Conservation (phyloP, 495 filamentous ascomycete genomes). For the Geopyxis carbonaria region DNA sequence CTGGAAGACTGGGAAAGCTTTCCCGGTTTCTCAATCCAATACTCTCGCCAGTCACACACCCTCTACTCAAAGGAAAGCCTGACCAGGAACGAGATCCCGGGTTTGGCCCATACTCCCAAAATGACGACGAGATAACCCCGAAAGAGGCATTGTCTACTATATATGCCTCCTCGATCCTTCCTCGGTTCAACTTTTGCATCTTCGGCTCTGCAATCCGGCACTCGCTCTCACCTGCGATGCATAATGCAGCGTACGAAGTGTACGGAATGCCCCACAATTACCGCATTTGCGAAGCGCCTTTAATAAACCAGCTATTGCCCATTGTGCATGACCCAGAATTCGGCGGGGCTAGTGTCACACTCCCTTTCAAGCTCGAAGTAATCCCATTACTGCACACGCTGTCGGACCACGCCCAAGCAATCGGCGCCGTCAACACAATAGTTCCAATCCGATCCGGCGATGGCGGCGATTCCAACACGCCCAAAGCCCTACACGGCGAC, state of each 20-base stretch:
- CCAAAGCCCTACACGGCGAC: constrained; percentile 57
- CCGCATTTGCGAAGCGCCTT: constrained; percentile 43
- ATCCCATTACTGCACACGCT: constrained; percentile 49
- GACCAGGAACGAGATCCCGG: neutral
- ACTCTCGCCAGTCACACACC: constrained; percentile 52
- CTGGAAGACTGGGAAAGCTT: constrained; percentile 47
- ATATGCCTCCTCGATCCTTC: constrained; percentile 39
- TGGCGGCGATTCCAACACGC: constrained; percentile 46
- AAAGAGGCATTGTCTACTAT: constrained; percentile 40
- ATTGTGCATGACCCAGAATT: constrained; percentile 48
- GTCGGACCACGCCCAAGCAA: constrained; percentile 59
- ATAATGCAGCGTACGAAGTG: constrained; percentile 53
- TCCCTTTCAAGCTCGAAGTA: constrained; percentile 60
- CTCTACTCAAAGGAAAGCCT: constrained; percentile 33
- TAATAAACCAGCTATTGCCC: constrained; percentile 45
- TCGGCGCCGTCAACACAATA: constrained; percentile 71
- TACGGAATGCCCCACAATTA: constrained; percentile 60
- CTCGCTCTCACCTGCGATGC: constrained; percentile 64
- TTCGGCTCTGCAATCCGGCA: constrained; percentile 56
- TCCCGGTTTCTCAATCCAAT: constrained; percentile 52
- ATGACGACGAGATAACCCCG: constrained; percentile 35
- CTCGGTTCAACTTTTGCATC: constrained; percentile 58
- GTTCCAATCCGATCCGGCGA: constrained; percentile 53
- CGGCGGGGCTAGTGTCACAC: constrained; percentile 54
- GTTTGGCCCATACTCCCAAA: constrained; percentile 18